phyloP scores from a whole-genome alignment of 257 asterid genomes.

The Lycium barbarum region DNA sequence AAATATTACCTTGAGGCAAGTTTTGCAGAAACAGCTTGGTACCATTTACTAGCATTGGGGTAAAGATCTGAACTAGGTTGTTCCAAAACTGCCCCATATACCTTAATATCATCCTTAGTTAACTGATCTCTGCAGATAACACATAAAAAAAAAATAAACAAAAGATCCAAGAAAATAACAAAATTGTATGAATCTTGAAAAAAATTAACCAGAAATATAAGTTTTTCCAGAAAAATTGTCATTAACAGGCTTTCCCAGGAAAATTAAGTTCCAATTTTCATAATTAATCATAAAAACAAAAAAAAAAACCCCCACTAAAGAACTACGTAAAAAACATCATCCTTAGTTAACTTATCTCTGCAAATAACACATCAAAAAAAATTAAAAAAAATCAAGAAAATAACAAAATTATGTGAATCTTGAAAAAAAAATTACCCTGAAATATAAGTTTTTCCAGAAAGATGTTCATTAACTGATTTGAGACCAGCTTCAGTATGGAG shows the following conservation, averaged over 20 bases:
- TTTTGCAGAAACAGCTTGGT: conserved; percentile 60
- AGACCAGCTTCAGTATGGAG: conserved; percentile 84
- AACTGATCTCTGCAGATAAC: conserved; percentile 56
- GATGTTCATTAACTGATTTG: conserved; percentile 67
- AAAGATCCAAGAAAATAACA: background rate
- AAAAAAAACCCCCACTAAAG: too few species aligned
- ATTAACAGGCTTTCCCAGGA: conserved; percentile 55
- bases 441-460: conserved; percentile 75
- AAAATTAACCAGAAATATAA: conserved; percentile 66
- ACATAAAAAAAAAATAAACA: background rate
- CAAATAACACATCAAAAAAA: background rate
- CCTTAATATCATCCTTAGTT: conserved; percentile 81
- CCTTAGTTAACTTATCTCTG: too few species aligned
- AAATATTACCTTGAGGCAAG: conserved; percentile 64
- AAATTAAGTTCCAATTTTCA: too few species aligned
- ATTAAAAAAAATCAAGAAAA: background rate
- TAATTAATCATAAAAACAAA: too few species aligned
- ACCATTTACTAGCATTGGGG: conserved; percentile 83
- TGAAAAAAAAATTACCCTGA: conserved; percentile 58
- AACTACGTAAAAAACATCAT: too few species aligned
- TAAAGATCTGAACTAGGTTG: conserved; percentile 72
- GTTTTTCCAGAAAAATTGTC: conserved; percentile 72
- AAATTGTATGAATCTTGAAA: background rate
- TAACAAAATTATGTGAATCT: background rate
- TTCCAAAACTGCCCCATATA: conserved; percentile 60